Percentiles rank a stretch among this genome's conserved stretches.
phyloP scores from a whole-genome alignment of 2,329 filamentous ascomycete genomes.

The Calonectria honghensis region DNA sequence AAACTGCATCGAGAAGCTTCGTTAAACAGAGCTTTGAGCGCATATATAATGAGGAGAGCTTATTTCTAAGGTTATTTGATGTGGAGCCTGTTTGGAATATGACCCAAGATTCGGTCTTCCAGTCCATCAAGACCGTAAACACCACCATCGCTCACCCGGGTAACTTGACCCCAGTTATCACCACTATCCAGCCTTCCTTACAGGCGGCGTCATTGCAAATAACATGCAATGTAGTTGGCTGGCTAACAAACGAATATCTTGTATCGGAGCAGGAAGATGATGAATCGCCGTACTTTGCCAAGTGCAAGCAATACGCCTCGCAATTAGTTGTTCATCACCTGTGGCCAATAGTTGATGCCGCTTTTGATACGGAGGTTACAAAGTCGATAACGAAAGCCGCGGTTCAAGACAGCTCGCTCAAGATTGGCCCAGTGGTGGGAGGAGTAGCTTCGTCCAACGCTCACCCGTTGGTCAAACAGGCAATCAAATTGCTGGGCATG shows the following conservation, averaged over 20 bases:
- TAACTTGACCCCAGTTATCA: constrained; percentile 72
- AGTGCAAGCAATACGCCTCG: constrained; percentile 74
- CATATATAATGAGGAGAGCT: constrained; percentile 71
- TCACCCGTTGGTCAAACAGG: constrained; percentile 74
- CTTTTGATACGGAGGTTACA: constrained; percentile 73
- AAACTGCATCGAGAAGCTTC: constrained; percentile 74
- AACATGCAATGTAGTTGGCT: constrained; percentile 74
- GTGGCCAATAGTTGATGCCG: constrained; percentile 73
- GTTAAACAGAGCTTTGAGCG: constrained; percentile 77
- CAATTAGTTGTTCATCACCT: constrained; percentile 74
- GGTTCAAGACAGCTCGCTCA: constrained; percentile 68
- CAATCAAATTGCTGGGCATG: constrained; percentile 75
- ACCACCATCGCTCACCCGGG: constrained; percentile 72
- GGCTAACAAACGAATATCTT: constrained; percentile 76
- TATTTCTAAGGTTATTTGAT: constrained; percentile 74
- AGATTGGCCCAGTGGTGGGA: constrained; percentile 69
- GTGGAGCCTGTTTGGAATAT: constrained; percentile 73
- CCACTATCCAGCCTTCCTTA: constrained; percentile 69
- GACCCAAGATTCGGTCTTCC: constrained; percentile 70
- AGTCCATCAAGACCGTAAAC: constrained; percentile 68
- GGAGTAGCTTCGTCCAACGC: constrained; percentile 74
- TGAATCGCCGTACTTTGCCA: constrained; percentile 70
- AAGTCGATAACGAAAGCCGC: constrained; percentile 72
- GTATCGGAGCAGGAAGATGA: constrained; percentile 75
- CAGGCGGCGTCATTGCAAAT: constrained; percentile 68